Evolutionary conservation across 164 flowering plant genomes (phyloP).

Genomic region (Platanus orientalis): DNA sequence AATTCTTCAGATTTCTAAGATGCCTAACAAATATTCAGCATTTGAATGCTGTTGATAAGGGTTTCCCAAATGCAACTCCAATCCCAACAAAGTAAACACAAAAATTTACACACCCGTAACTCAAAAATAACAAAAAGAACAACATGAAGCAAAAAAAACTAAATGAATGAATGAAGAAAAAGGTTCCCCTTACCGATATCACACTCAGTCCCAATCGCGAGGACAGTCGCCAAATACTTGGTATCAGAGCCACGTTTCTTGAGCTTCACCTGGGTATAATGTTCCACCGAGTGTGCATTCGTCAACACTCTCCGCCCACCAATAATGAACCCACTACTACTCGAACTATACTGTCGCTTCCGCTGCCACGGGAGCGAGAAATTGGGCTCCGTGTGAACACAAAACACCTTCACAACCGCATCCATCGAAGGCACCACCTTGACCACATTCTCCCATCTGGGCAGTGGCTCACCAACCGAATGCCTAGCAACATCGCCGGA

Average conservation of each 20-base stretch:
- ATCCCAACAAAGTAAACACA: neutral
- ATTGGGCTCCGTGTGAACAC: slow-evolving; percentile 94
- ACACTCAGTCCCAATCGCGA: slow-evolving; percentile 94
- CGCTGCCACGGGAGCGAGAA: slow-evolving; percentile 99
- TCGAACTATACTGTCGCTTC: slow-evolving; percentile 89
- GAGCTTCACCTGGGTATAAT: slow-evolving; percentile 92
- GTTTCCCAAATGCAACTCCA: neutral
- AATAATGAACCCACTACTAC: slow-evolving; percentile 91
- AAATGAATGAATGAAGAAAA: neutral
- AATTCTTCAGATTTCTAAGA: too few relatives aligned
- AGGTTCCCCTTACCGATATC: slow-evolving; percentile 60
- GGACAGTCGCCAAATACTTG: slow-evolving; percentile 86
- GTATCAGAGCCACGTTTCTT: slow-evolving; percentile 96
- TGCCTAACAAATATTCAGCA: neutral
- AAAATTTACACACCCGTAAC: neutral
- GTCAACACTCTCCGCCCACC: slow-evolving; percentile 82
- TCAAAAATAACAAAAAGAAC: neutral
- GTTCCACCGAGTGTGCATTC: slow-evolving; percentile 98
- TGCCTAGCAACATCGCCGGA: slow-evolving; percentile 10
- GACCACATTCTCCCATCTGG: slow-evolving; percentile 24
- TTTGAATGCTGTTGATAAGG: neutral
- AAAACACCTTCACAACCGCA: slow-evolving; percentile 96
- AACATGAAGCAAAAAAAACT: neutral
- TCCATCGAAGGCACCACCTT: slow-evolving; percentile 84
- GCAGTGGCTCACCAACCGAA: slow-evolving; percentile 8